Base-by-base conservation (phyloP, 1,284 basidiomycete species). In the Wolfiporia cocos region DNA sequence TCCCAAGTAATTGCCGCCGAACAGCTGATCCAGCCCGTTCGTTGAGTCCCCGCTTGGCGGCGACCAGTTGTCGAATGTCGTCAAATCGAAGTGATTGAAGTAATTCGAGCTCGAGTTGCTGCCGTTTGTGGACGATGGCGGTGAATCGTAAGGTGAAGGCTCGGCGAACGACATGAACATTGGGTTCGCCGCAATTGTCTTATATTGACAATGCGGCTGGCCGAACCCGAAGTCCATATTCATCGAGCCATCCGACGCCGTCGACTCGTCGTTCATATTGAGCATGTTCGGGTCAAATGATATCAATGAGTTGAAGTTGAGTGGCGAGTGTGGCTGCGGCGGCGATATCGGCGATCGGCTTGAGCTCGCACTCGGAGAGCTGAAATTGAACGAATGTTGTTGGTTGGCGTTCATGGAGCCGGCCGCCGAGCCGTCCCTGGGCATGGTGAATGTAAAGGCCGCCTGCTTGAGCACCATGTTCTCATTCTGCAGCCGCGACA, bases 81-180 rank as follows among this genome's bases (percentile, higher is more conserved):
- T 43, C 35, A 57, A 44, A 19, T 57, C 52, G 31, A 51, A 50
- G 11, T 41, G 40, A 7, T 40, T 40, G 24, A 47, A 46, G 4
- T 45, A 48, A 15, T 50, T 44, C 9, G 19, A 26, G 44, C 44
- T 47, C 15, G 20, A 23, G 40, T 43, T 29, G 42, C 43, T 31
- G 43, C 31, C 28, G 42, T 57, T 57, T 24, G 49, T 42, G 15
- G 49, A 43, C 18, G 42, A 32, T 14, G 47, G 39, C 18, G 48
- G 53, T 39, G 54, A 35, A 64, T 62, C 32, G 58, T 52, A 22
- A 60, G 66, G 50, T 54, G 78, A 76, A 2, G 73, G 70, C 37
- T 86, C 81, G 9, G 78, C 74, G 55, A 83, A 83, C n/a, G 86
- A 86, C 70, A 84, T 86, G 68, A 81, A 87, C 61, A 78, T 71